phyloP scores from a whole-genome alignment of 352 stramenopile genomes.

The Elongisporangium prolatum region DNA sequence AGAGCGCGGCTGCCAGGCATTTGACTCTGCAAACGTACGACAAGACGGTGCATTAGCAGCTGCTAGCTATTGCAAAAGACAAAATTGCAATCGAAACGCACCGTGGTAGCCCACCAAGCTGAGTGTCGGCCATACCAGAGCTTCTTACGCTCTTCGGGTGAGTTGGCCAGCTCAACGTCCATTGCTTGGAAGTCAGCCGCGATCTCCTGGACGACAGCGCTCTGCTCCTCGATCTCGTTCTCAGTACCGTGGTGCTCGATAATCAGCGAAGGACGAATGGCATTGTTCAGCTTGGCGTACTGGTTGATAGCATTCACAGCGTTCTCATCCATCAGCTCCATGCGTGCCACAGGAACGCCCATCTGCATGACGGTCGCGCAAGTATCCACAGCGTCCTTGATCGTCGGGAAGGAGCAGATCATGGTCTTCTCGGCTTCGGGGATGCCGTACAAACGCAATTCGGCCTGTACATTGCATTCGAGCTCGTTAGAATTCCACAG shows the following conservation, averaged over 20 bases:
- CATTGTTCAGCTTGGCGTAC: slow-evolving; percentile 78
- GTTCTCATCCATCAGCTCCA: slow-evolving; percentile 86
- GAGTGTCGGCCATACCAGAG: slow-evolving; percentile 81
- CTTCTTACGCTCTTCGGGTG: slow-evolving; percentile 71
- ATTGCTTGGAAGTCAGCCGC: slow-evolving; percentile 79
- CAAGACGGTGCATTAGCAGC: not conserved
- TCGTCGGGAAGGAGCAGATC: slow-evolving; percentile 91
- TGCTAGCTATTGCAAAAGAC: not conserved
- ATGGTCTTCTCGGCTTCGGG: slow-evolving; percentile 88
- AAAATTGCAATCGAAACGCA: slow-evolving; percentile 18
- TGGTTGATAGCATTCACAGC: slow-evolving; percentile 81
- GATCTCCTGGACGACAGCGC: slow-evolving; percentile 79
- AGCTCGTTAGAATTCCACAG: not conserved
- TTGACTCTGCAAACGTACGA: slow-evolving; percentile 32
- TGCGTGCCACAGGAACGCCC: slow-evolving; percentile 81
- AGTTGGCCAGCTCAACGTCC: slow-evolving; percentile 76
- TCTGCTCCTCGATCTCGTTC: slow-evolving; percentile 86
- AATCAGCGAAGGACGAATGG: slow-evolving; percentile 89
- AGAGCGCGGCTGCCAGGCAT: slow-evolving; percentile 81
- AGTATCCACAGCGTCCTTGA: slow-evolving; percentile 83
- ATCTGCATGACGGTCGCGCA: slow-evolving; percentile 86
- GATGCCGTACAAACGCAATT: slow-evolving; percentile 92
- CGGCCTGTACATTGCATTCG: slow-evolving; percentile 30
- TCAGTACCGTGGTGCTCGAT: slow-evolving; percentile 91
- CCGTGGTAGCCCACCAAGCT: slow-evolving; percentile 83